phyloP scores from a whole-genome alignment of 257 asterid genomes.

The Scutellaria minor region DNA sequence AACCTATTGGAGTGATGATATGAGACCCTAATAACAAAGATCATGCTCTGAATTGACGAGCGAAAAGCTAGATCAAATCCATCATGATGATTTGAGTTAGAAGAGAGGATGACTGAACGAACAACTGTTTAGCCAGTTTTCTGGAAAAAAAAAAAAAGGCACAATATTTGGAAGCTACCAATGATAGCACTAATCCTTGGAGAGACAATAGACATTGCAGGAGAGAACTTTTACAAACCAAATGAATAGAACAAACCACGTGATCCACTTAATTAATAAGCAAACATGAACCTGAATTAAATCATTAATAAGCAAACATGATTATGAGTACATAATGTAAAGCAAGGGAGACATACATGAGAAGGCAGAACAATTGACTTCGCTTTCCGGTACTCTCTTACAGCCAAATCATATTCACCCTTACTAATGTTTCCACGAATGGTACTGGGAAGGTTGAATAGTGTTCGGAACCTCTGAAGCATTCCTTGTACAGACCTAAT shows the following conservation, averaged over 20 bases:
- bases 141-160: background rate
- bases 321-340: constrained; percentile 23
- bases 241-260: constrained; percentile 24
- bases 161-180: background rate
- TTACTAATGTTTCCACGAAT: constrained; percentile 92
- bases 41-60: constrained; percentile 1
- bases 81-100: constrained; percentile 13
- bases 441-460: constrained; percentile 96
- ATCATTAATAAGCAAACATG: background rate
- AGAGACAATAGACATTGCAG: constrained; percentile 3
- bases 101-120: constrained; percentile 6
- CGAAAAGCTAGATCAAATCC: background rate
- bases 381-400: constrained; percentile 97
- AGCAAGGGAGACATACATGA: constrained; percentile 63
- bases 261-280: constrained; percentile 24
- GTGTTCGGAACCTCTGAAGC: constrained; percentile 98
- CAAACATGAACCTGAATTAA: constrained; percentile 12
- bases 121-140: constrained; percentile 8
- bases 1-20: background rate
- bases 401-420: constrained; percentile 98
- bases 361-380: constrained; percentile 98
- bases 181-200: background rate
- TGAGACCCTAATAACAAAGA: background rate
- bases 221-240: constrained; percentile 25
- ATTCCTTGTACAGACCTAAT: constrained; percentile 97